Base-by-base conservation (phyloP, 164 flowering plant species). In the Sedum album region DNA sequence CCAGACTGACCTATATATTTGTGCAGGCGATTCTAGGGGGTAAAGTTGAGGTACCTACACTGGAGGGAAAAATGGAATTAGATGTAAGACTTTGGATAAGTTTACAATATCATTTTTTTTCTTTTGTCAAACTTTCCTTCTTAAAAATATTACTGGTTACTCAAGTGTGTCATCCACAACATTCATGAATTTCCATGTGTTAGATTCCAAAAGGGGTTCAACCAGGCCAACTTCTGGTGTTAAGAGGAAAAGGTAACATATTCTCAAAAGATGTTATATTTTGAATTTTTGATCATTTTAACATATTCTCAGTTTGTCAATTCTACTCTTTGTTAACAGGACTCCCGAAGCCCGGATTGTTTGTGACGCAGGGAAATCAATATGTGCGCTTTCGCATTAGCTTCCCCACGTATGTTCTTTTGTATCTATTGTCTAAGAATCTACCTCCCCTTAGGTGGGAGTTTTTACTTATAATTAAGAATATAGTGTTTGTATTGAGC, bases 191-290 rank as follows among this genome's bases (percentile, higher is more conserved):
- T 69, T 25, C n/a, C 51, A 57, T 82, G 30, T 67, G 67, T 51
- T 79, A 94, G 98, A 88, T 94, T 75, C 97, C 97, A 33, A 88
- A 83, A 73, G 95, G 96, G 30, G 95, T 86, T 79, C 98, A 91
- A 70, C 95, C 78, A 69, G 97, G 98, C 64, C 89, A 94, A 68
- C 79, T 82, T 65, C 25, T 85, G 65, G 78, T 77, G 23, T 80
- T 91, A 65, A 86, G 97, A 82, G 95, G 98, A 73, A 82, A 80
- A 87, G 97, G 98, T 94, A 71, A 18, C 11, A 39, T 13, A n/a
- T n/a, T n/a, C n/a, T n/a, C n/a, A n/a, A n/a, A 17, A 51, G 25
- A 23, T 42, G 30, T 20, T 31, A 26, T 41, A 33, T 61, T 31
- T 15, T 20, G 53, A 17, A 35, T 20, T 14, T 20, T 14, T 36